Base-by-base conservation (phyloP, 352 stramenopile species). In the Pythium chondricola region DNA sequence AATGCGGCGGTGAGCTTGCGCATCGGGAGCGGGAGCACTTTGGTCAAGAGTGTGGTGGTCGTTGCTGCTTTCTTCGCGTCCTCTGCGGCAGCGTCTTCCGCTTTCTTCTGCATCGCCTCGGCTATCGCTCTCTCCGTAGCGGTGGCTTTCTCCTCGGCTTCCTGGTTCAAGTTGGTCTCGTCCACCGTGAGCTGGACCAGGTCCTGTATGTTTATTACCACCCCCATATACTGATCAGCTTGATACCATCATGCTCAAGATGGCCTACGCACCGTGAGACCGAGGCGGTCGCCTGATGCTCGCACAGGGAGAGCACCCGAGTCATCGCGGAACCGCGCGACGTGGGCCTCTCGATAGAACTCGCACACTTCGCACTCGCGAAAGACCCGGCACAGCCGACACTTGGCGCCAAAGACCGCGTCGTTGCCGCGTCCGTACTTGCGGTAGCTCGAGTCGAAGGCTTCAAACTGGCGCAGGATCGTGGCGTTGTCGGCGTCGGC, bases 401-500 rank as follows among this genome's bases (percentile, higher is more conserved):
- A 97, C 11, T 63, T 52, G 0, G 26, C 50, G 0, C 61, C 47
- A 2, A 71, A 36, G 14, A 52, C 35, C 7, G 55, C 43, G 13
- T 58, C 37, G 24, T 57, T 46, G 29, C 83, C 80, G 16, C 75
- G 71, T 9, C 82, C 83, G 26, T 80, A 87, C 44, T 76, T 77
- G 29, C 86, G 72, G 50, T 93, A 95, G 13, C 76, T 74, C 13
- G 69, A 52, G 40, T 88, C 76, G 42, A 85, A 98, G 11, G 83
- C 91, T 27, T 90, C 71, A 40, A 92, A 95, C 59, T 97, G 83
- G 6, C 90, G 71, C 31, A 98, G 50, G 16, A 98, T 77, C 16
- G 82, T 88, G 7, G 88, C 88, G 48, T 93, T 96, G 48, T 86
- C 76, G 14, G 90, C 83, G 58, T 97, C 90, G 0, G 88, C 88